phyloP scores from a whole-genome alignment of 129 eudicot species.

The Lactuca saligna region DNA sequence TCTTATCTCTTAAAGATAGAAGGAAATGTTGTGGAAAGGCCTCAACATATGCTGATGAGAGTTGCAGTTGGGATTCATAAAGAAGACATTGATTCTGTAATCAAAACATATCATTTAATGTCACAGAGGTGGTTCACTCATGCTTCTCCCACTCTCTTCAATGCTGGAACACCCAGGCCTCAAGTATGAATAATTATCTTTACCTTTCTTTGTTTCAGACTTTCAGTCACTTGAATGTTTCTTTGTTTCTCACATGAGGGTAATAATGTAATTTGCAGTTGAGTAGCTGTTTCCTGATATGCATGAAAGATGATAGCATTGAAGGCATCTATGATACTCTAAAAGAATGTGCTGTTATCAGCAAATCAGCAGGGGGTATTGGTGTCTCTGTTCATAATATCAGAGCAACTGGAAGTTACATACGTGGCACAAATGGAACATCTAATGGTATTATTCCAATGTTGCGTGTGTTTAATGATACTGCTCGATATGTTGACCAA shows the following conservation, averaged over 20 bases:
- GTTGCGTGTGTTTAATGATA: constrained; percentile 94
- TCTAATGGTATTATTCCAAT: constrained; percentile 96
- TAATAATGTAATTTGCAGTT: constrained; percentile 41
- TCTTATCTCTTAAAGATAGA: constrained; percentile 79
- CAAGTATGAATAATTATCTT: constrained; percentile 47
- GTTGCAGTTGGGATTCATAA: constrained; percentile 95
- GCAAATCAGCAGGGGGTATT: constrained; percentile 98
- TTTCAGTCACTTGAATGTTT: neutral
- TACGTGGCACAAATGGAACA: constrained; percentile 97
- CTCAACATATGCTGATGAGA: constrained; percentile 98
- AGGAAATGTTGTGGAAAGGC: constrained; percentile 94
- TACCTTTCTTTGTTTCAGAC: neutral
- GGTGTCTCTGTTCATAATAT: constrained; percentile 94
- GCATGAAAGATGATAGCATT: constrained; percentile 98
- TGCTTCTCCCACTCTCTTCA: constrained; percentile 96
- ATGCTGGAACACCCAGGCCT: constrained; percentile 98
- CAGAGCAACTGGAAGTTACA: constrained; percentile 95
- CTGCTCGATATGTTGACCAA: constrained; percentile 92
- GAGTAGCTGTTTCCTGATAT: constrained; percentile 90
- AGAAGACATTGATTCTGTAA: constrained; percentile 80
- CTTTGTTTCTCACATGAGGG: neutral
- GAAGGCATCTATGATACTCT: constrained; percentile 94
- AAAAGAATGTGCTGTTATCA: constrained; percentile 97
- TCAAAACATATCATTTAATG: constrained; percentile 86
- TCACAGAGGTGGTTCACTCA: constrained; percentile 99